These are phyloP conservation scores for Flaveria trinervia DNA, from an alignment of 129 eudicot genomes.

Conservation along the genomic window DNA sequence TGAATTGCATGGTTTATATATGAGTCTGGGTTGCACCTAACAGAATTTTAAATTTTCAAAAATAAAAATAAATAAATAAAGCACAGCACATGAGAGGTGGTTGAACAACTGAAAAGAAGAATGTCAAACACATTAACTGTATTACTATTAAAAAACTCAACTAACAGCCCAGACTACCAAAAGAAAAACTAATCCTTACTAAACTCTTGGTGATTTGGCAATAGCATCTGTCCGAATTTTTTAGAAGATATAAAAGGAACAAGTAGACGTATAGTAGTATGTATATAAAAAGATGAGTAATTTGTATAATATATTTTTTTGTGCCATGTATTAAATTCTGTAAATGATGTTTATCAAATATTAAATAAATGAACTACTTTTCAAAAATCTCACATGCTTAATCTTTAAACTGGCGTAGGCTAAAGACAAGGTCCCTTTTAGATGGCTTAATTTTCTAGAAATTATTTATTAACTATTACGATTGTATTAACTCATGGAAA, in stretches of 20 bases:
- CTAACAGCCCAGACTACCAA: neutral
- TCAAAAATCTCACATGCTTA: too few relatives aligned
- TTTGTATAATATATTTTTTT: too few relatives aligned
- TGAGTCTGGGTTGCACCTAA: neutral
- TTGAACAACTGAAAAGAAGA: slow-evolving; percentile 10
- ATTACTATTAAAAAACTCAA: slow-evolving; percentile 2
- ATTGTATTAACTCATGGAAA: too few relatives aligned
- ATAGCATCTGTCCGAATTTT: neutral
- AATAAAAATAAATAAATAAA: neutral
- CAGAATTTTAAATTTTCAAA: neutral
- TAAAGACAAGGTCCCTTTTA: too few relatives aligned
- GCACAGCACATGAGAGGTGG: slow-evolving; percentile 33
- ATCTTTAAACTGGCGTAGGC: too few relatives aligned
- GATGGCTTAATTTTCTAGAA: too few relatives aligned
- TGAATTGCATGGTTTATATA: slow-evolving; percentile 3
- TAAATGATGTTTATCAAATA: too few relatives aligned
- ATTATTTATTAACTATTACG: too few relatives aligned
- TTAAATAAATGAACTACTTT: too few relatives aligned
- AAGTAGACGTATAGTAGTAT: neutral
- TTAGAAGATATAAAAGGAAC: neutral
- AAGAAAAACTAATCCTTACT: neutral
- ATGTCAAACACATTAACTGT: slow-evolving; percentile 30
- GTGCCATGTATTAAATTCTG: too few relatives aligned
- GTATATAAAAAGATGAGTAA: neutral
- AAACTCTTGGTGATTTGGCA: neutral